Percentiles rank a stretch among this genome's conserved stretches.
Evolutionary conservation across 805 yeast species (phyloP).

Genomic region (Limtongozyma cylindracea): DNA sequence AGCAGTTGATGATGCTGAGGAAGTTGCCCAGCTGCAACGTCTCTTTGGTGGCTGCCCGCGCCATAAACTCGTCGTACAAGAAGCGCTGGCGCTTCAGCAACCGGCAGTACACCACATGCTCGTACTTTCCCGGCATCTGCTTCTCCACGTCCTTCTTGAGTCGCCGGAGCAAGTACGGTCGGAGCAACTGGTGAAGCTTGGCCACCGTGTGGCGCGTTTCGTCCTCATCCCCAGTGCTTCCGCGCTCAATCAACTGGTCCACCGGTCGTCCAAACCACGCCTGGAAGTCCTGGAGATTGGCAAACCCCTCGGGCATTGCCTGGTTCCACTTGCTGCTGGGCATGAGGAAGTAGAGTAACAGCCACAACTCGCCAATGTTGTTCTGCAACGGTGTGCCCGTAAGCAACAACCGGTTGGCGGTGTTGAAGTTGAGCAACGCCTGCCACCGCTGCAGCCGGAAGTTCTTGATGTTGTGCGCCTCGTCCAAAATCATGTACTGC

Average conservation of each 20-base stretch:
- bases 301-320: conserved; percentile 86
- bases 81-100: conserved; percentile 80
- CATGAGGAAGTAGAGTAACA: conserved; percentile 82
- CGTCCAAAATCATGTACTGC: conserved; percentile 94
- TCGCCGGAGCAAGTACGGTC: conserved; percentile 82
- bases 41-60: conserved; percentile 84
- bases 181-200: conserved; percentile 73
- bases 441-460: conserved; percentile 96
- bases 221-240: conserved; percentile 27
- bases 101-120: conserved; percentile 81
- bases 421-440: conserved; percentile 78
- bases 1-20: conserved; percentile 81
- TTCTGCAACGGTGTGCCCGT: conserved; percentile 98
- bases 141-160: conserved; percentile 92
- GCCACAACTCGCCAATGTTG: conserved; percentile 90
- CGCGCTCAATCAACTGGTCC: conserved; percentile 65
- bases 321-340: conserved; percentile 56
- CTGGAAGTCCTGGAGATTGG: conserved; percentile 85
- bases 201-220: conserved; percentile 74
- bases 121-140: conserved; percentile 97
- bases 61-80: conserved; percentile 90
- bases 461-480: conserved; percentile 93
- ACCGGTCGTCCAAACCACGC: conserved; percentile 99
- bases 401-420: conserved; percentile 62
- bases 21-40: conserved; percentile 89